Conservation (phyloP, 306 rosid genomes). For the Vigna mungo region DNA sequence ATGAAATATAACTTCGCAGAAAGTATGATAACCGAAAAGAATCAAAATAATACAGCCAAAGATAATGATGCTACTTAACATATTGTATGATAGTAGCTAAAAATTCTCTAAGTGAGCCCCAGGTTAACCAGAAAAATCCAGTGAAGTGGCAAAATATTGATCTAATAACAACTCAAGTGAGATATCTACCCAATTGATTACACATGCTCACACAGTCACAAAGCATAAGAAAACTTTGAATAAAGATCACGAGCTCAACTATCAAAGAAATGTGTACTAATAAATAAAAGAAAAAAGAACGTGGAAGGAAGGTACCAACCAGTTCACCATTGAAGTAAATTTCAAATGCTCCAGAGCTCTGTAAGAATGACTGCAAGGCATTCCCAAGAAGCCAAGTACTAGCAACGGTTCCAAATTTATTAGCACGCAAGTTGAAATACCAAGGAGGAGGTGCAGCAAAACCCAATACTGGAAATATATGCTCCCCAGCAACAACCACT, state of each 20-base stretch:
- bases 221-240: constrained; percentile 19
- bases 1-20: background rate
- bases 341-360: constrained; percentile 86
- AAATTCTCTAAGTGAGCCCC: background rate
- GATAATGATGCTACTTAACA: constrained; percentile 1
- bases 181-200: constrained; percentile 4
- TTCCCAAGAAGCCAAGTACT: constrained; percentile 91
- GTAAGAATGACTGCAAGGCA: constrained; percentile 75
- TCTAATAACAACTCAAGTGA: constrained; percentile 10
- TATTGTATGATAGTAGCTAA: constrained; percentile 3
- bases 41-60: background rate
- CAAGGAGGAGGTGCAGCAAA: constrained; percentile 74
- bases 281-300: background rate
- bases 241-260: constrained; percentile 19
- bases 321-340: constrained; percentile 75
- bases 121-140: background rate
- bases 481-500: constrained; percentile 73
- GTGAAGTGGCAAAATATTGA: constrained; percentile 19
- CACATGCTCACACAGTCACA: constrained; percentile 16
- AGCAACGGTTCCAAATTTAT: constrained; percentile 76
- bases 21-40: constrained; percentile 2
- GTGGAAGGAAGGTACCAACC: constrained; percentile 61
- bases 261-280: constrained; percentile 6
- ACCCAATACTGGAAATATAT: constrained; percentile 74
- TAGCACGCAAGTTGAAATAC: constrained; percentile 71